A percentile compares a stretch with the other conserved stretches of the same genome.
These are phyloP conservation scores for Toxoplasma gondii DNA, from an alignment of 169 alveolate species.

Conservation along the genomic window DNA sequence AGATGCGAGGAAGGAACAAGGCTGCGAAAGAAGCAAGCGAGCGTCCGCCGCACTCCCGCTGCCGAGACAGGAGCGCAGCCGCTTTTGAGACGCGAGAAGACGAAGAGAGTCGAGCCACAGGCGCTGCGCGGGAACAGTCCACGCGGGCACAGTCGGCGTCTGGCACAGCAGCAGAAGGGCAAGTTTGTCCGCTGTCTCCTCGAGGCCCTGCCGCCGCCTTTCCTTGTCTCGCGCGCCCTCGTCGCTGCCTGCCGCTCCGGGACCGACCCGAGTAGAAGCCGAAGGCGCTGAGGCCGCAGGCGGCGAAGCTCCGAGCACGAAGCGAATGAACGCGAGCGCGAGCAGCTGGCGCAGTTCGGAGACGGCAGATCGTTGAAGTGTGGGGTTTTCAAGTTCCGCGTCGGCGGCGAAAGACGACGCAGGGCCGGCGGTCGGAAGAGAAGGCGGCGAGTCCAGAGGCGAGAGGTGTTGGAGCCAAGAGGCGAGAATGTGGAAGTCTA, in stretches of 20 bases:
- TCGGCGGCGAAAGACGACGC: not conserved
- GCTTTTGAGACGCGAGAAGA: not conserved
- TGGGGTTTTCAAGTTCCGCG: not conserved
- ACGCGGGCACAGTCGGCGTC: not conserved
- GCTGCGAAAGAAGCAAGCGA: not conserved
- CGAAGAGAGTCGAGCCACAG: constrained; percentile 13
- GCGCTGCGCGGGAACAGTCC: not conserved
- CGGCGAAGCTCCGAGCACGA: not conserved
- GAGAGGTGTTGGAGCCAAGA: not conserved
- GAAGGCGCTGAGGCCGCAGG: not conserved
- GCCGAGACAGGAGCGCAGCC: not conserved
- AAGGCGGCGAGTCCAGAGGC: not conserved
- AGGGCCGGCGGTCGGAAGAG: not conserved
- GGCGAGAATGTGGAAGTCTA: not conserved
- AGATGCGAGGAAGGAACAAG: not conserved
- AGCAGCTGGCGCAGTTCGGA: not conserved
- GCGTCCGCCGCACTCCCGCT: not conserved
- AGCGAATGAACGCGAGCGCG: not conserved
- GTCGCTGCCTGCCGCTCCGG: not conserved
- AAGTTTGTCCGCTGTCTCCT: not conserved
- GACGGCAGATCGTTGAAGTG: not conserved
- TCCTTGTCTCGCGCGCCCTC: not conserved
- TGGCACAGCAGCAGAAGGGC: not conserved
- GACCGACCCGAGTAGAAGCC: not conserved
- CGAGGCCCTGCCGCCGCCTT: not conserved